phyloP scores from a whole-genome alignment of 2,329 filamentous ascomycete genomes.

The Exophiala mesophila region DNA sequence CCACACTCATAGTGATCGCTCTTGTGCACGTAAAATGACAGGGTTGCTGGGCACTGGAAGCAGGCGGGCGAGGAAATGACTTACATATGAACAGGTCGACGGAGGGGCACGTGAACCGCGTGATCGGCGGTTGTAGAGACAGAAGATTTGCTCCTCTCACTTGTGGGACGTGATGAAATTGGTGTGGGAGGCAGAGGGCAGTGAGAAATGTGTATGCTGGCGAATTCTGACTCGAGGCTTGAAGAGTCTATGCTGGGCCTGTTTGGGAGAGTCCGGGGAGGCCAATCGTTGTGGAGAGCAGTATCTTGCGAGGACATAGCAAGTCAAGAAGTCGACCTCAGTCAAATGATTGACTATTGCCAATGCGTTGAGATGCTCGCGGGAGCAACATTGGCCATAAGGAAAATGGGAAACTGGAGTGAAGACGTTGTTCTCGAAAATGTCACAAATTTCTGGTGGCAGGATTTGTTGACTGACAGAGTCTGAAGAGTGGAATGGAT shows the following conservation, averaged over 20 bases:
- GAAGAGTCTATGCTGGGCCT: slow-evolving; percentile 29
- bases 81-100: slow-evolving; percentile 17
- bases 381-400: neutral
- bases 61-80: too few relatives aligned
- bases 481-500: too few relatives aligned
- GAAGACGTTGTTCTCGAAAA: too few relatives aligned
- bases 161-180: slow-evolving; percentile 25
- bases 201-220: slow-evolving; percentile 29
- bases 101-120: slow-evolving; percentile 13
- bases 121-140: slow-evolving; percentile 19
- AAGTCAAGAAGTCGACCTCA: neutral
- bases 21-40: too few relatives aligned
- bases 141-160: slow-evolving; percentile 22
- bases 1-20: too few relatives aligned
- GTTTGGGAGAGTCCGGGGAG: slow-evolving; percentile 26
- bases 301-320: neutral
- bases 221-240: slow-evolving; percentile 30
- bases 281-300: slow-evolving; percentile 29
- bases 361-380: neutral
- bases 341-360: neutral
- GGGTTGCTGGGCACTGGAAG: too few relatives aligned
- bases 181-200: slow-evolving; percentile 30
- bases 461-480: too few relatives aligned
- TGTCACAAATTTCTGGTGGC: too few relatives aligned
- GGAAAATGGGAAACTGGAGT: too few relatives aligned